Evolutionary conservation across 306 rosid genomes (phyloP), one percentile per base, ranked within the genome.

Genomic region (Calophaca sinica): DNA sequence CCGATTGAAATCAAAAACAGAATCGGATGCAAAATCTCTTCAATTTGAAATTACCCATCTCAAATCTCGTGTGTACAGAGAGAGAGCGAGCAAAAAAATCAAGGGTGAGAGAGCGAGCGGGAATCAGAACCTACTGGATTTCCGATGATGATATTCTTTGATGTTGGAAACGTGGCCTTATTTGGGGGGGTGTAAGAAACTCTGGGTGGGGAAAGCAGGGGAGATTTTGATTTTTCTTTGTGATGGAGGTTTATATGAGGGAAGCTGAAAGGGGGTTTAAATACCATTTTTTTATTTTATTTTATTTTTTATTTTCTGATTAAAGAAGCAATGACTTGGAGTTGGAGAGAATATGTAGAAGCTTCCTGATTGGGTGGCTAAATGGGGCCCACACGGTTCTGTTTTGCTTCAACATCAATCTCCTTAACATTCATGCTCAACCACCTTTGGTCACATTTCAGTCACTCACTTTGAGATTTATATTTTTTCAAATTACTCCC

Each of bases 1-100:
- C 89, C 74, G 86, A 79, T 80, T 26, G 26, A 74, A 84, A 77
- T 70, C 13, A 81, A 91, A 86, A 89, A 76, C 77, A 81, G 90
- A 83, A 84, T 78, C 88, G 83, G 88, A 87, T 80, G 50, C 81
- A 10, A 68, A 77, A 76, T 51, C 12, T 9, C 49, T 36, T 46
- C 28, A 54, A 28, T 58, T 80, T 80, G 15, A 52, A 87, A 52
- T 4, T 55, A 82, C 81, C 84, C 88, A 89, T 87, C 72, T 51
- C 29, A 85, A 81, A 46, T 79, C 75, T 20, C 5, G n/a, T 1
- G 42, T 14, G n/a, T 35, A 48, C 0, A 31, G n/a, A 32, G 10
- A 9, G 8, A n/a, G 13, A 32, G 9, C 7, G 11, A 33, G 4
- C 36, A 55, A 20, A 10, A 55, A 39, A 68, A 60, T 5, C 12